Conservation (phyloP, 331 rosid species). For the Dryas integrifolia region DNA sequence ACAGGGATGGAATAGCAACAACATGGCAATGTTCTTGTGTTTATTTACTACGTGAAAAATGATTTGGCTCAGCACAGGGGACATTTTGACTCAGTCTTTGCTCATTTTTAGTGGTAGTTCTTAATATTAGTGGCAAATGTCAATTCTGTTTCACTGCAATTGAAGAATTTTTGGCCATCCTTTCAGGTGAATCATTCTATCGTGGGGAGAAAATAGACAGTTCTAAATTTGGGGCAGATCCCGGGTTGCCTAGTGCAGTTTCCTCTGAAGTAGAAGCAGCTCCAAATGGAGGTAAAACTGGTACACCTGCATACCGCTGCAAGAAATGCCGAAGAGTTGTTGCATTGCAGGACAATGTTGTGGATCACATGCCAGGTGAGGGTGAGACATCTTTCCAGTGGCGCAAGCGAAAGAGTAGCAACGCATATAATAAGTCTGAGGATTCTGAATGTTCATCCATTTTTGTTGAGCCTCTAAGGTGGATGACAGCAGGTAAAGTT, state of each 20-base stretch:
- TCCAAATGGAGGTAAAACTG: slow-evolving; percentile 38
- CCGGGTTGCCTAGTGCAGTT: slow-evolving; percentile 59
- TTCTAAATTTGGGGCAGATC: slow-evolving; percentile 84
- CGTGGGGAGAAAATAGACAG: slow-evolving; percentile 69
- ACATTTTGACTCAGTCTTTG: too few relatives aligned
- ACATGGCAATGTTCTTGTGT: background rate
- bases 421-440: slow-evolving; percentile 56
- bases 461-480: slow-evolving; percentile 85
- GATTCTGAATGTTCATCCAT: slow-evolving; percentile 85
- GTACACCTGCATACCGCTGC: slow-evolving; percentile 70
- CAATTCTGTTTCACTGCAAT: background rate
- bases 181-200: slow-evolving; percentile 72
- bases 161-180: background rate
- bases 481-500: slow-evolving; percentile 91
- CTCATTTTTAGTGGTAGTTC: background rate
- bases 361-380: slow-evolving; percentile 84
- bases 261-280: slow-evolving; percentile 51
- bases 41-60: background rate
- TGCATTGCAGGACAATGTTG: slow-evolving; percentile 74
- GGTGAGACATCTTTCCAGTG: slow-evolving; percentile 74
- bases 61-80: background rate
- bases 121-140: background rate
- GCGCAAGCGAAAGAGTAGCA: slow-evolving; percentile 69
- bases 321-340: slow-evolving; percentile 84
- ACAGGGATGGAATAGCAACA: background rate